Evolutionary conservation across 108 stramenopile genomes (phyloP), one percentile per base, ranked within the genome.

Genomic region (Fistulifera pelliculosa): DNA sequence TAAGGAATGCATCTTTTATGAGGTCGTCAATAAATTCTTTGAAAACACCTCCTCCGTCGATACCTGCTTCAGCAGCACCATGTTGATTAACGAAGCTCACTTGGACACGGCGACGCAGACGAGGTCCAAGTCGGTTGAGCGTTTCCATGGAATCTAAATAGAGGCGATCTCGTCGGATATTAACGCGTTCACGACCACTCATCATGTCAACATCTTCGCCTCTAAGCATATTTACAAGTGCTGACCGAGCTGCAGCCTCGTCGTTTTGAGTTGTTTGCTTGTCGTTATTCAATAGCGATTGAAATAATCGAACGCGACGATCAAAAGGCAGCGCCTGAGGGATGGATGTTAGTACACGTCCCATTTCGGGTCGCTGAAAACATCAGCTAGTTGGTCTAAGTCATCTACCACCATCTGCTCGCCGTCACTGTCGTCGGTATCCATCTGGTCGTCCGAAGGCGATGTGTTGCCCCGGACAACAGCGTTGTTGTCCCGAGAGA

Each of bases 11-110:
- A 45, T 91, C 81, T 51, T 75, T 78, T 60, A 91, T 91, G 61
- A 91, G 60, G 61, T 87, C 89, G 66, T 84, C 82, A 23, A 81
- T 52, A 55, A 83, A 85, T 66, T 98, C 99, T 65, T 98, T 99
- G 64, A 98, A 97, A 2, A 99, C 86, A 1, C 99, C 99, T 1
- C 99, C 99, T 8, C 97, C 99, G 67, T 99, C 99, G 58, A 99
- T 98, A 14, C 99, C 99, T n/a, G 94, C 87, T 65, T 99, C 99
- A 62, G 85, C 76, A 13, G 73, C 58, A 19, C 96, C 98, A 49
- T 96, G 88, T 45, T 91, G 62, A 62, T 90, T 95, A 23, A 93
- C 66, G 60, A 98, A 96, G 4, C 88, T 79, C n/a, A 98, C 89
- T 54, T 99, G 89, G 7, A 97, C 57, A 44, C 86, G 81, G 24